phyloP scores from a whole-genome alignment of 495 filamentous ascomycete genomes.

The Rusavskia elegans region DNA sequence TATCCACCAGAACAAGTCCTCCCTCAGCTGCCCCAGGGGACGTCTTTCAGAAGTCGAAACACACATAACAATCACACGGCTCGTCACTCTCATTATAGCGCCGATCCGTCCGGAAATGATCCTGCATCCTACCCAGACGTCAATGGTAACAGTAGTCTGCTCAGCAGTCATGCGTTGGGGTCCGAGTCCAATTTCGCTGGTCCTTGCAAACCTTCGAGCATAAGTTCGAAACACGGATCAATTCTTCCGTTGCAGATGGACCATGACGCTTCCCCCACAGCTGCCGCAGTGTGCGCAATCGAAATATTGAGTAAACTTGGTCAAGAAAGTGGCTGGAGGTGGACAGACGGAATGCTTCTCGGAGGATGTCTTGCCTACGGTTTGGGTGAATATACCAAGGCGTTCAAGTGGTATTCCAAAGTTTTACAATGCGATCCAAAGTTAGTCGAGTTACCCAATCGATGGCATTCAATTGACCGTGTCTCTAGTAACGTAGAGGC shows the following conservation, averaged over 20 bases:
- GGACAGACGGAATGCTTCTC: slow-evolving; percentile 90
- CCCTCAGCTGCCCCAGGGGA: background rate
- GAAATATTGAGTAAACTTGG: slow-evolving; percentile 71
- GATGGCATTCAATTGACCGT: no score
- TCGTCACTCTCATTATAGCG: background rate
- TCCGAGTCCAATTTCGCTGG: no score
- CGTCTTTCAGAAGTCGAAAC: background rate
- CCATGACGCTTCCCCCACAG: slow-evolving; percentile 31
- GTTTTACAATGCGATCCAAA: slow-evolving; percentile 68
- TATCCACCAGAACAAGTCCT: background rate
- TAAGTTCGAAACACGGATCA: no score
- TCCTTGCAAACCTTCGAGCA: no score
- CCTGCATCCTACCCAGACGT: background rate
- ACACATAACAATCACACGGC: background rate
- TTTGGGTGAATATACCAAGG: slow-evolving; percentile 70
- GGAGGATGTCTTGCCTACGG: slow-evolving; percentile 91
- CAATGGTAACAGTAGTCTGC: no score
- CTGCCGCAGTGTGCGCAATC: slow-evolving; percentile 47
- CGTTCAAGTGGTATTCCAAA: slow-evolving; percentile 75
- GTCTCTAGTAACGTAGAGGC: slow-evolving; percentile 72
- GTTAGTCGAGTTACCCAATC: slow-evolving; percentile 29
- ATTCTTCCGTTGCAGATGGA: no score
- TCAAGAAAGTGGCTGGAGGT: slow-evolving; percentile 76
- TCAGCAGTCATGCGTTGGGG: no score
- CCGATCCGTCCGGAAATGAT: background rate